phyloP scores from a whole-genome alignment of 306 rosid species.

The apple (Malus domestica) region DNA sequence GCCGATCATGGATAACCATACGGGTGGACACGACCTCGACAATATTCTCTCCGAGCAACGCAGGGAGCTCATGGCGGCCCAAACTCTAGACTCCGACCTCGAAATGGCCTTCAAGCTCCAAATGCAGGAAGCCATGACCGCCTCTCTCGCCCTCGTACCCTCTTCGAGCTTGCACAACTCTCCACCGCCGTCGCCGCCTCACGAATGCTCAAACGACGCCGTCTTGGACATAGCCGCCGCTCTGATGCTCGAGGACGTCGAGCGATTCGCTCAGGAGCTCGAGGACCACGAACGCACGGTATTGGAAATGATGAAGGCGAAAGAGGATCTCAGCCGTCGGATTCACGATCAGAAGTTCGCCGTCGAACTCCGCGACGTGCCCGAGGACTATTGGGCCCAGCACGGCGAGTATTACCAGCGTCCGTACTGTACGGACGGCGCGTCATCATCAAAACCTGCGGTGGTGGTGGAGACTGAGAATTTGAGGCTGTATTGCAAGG shows the following conservation, averaged over 20 bases:
- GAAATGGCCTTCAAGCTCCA: conserved; percentile 35
- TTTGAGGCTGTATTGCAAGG: conserved; percentile 38
- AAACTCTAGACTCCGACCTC: conserved; percentile 21
- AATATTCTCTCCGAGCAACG: conserved; percentile 6
- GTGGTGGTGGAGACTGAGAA: conserved; percentile 22
- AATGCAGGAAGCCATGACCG: conserved; percentile 36
- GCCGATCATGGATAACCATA: too few species aligned
- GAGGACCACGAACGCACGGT: conserved; percentile 21
- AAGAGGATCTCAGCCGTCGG: conserved; percentile 33
- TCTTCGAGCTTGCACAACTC: conserved; percentile 10
- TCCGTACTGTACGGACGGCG: conserved; percentile 11
- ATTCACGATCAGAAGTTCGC: conserved; percentile 32
- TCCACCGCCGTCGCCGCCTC: not conserved
- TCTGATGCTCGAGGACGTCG: conserved; percentile 31
- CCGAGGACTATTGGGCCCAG: conserved; percentile 28
- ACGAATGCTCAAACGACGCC: conserved; percentile 5
- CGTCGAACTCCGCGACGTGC: conserved; percentile 9
- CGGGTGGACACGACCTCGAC: too few species aligned
- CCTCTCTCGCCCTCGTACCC: conserved; percentile 23
- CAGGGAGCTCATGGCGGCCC: conserved; percentile 16
- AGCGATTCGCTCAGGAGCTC: conserved; percentile 5
- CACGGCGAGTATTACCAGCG: conserved; percentile 25
- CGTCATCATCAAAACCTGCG: not conserved
- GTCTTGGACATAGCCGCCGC: conserved; percentile 22
- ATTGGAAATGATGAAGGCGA: conserved; percentile 23